phyloP scores from a whole-genome alignment of 257 asterid species.

The Solanum chaucha region DNA sequence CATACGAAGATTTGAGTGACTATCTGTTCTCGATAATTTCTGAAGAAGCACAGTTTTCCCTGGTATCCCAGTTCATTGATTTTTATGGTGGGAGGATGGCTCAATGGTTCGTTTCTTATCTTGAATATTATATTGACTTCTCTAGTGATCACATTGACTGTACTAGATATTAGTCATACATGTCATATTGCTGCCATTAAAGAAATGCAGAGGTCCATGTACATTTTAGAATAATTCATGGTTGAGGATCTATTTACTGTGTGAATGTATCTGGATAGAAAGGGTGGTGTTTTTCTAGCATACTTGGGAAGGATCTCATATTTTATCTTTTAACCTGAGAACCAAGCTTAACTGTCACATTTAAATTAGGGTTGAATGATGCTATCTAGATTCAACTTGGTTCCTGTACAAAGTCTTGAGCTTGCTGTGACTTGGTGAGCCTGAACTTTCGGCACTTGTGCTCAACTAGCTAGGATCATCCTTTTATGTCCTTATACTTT shows the following conservation, averaged over 20 bases:
- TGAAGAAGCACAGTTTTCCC: conserved; percentile 69
- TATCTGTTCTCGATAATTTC: conserved; percentile 73
- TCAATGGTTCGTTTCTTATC: conserved; percentile 62
- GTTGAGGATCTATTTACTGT: neutral
- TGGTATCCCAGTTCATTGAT: conserved; percentile 70
- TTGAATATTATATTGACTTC: neutral
- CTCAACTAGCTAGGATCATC: neutral
- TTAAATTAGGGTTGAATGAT: neutral
- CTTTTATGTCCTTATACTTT: neutral
- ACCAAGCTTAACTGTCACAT: neutral
- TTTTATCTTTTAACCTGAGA: neutral
- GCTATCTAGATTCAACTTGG: neutral
- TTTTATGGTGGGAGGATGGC: conserved; percentile 83
- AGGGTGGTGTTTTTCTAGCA: neutral
- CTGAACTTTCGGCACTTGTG: neutral
- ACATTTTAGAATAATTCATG: neutral
- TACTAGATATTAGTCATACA: neutral
- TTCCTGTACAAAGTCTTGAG: neutral
- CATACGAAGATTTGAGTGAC: conserved; percentile 83
- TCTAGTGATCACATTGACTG: neutral
- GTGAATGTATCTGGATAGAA: neutral
- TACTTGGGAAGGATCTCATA: neutral
- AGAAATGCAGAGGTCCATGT: neutral
- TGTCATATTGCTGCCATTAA: neutral
- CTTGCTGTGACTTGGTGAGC: neutral